phyloP scores from a whole-genome alignment of 768 basidiomycete species.

The Boletus rufocinnamomeus region DNA sequence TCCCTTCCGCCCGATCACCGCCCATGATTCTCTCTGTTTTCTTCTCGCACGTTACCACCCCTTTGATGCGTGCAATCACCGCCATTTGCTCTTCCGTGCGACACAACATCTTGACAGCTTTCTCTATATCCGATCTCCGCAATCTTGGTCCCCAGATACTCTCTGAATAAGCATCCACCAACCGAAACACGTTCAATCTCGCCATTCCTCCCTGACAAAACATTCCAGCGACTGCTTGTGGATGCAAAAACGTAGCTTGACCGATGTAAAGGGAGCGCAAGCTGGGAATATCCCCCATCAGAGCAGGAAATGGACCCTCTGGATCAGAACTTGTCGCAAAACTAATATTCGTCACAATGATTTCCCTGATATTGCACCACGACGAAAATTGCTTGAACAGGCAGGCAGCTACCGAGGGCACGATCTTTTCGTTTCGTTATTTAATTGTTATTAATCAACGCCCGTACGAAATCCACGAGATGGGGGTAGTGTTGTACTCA shows the following conservation, averaged over 20 bases:
- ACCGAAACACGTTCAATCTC: constrained; percentile 37
- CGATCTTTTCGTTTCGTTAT: constrained; percentile 20
- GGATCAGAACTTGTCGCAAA: constrained; percentile 34
- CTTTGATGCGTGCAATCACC: constrained; percentile 38
- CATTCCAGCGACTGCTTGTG: constrained; percentile 41
- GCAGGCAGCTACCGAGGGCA: constrained; percentile 23
- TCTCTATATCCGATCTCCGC: constrained; percentile 50
- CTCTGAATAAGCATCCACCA: constrained; percentile 55
- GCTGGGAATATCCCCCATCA: constrained; percentile 41
- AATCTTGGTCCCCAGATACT: constrained; percentile 63
- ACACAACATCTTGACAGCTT: constrained; percentile 24
- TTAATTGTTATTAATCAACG: constrained; percentile 4
- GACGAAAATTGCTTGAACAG: constrained; percentile 32
- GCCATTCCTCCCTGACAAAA: constrained; percentile 29
- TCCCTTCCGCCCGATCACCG: constrained; percentile 47
- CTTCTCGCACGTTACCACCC: constrained; percentile 50
- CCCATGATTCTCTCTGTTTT: constrained; percentile 55
- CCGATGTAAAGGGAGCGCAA: constrained; percentile 49
- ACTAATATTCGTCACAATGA: constrained; percentile 50
- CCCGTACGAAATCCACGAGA: background rate
- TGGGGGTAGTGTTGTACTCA: constrained; percentile 32
- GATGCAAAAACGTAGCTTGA: constrained; percentile 49
- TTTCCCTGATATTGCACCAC: constrained; percentile 47
- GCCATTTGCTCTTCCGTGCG: constrained; percentile 13
- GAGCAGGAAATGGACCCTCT: constrained; percentile 18